Base-by-base conservation (phyloP, 306 rosid genomes). In the Macrotyloma uniflorum region DNA sequence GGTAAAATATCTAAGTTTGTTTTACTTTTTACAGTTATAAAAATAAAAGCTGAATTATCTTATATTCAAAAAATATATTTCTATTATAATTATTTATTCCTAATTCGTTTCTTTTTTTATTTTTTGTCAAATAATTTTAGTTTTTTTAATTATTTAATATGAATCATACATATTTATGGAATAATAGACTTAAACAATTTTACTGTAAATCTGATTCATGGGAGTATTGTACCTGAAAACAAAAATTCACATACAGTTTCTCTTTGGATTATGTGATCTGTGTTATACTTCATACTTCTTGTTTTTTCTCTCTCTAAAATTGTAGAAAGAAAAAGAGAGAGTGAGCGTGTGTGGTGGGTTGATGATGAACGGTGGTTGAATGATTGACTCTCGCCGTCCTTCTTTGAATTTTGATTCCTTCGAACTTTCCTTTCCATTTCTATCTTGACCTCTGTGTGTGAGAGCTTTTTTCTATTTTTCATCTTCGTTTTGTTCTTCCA, bases 371-470 rank as follows among this genome's bases (percentile, higher is more conserved):
- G 74, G 66, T 76, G 40, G 53, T 63, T 70, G 38, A 36, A 20
- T 79, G 57, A 76, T 78, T 74, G 26, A 65, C 78, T 33, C 62
- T 70, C 46, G 86, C 81, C 85, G 16, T 79, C 80, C 12, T 84
- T 87, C 1, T 83, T 85, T 86, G 89, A 87, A 86, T 78, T 75
- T 58, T 0, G 5, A 68, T 53, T 63, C 23, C 43, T 38, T 72
- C 64, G 32, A 18, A 62, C 30, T 53, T 67, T 51, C 45, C 9
- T 36, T 10, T 64, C 22, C 47, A 38, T 5, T 70, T 53, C 77
- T 20, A 4, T 40, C 8, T 51, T 65, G 3, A 18, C 35, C 15
- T 22, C 32, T 20, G 58, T n/a, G 35, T 24, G 40, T 45, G 28
- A 26, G 28, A 26, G 28, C 1, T 55, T 13, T 57, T 5, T 23